Evolutionary conservation across 352 stramenopile species (phyloP).

Genomic region (Globisporangium nunn): DNA sequence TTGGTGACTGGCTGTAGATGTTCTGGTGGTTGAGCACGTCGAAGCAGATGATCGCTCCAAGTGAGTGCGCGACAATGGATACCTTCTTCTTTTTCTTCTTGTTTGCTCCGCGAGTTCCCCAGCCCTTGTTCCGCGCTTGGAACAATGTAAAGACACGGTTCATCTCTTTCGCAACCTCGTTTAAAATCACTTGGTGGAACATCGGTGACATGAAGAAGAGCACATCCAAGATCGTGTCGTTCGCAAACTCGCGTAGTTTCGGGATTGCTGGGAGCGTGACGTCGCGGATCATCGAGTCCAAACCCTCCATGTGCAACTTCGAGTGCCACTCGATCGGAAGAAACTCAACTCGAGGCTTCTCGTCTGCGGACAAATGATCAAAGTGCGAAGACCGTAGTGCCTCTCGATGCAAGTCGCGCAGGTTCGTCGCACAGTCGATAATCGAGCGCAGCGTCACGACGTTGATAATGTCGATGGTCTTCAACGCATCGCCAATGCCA

Average conservation of each 20-base stretch:
- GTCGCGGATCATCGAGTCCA: conserved; percentile 63
- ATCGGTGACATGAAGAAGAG: conserved; percentile 91
- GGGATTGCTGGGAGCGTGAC: conserved; percentile 85
- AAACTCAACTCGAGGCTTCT: conserved; percentile 54
- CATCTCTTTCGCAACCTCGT: conserved; percentile 89
- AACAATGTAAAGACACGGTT: conserved; percentile 85
- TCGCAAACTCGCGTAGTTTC: conserved; percentile 88
- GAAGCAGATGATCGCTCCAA: conserved; percentile 90
- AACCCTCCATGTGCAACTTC: conserved; percentile 73
- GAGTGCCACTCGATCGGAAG: conserved; percentile 85
- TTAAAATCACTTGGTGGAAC: conserved; percentile 89
- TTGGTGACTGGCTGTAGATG: conserved; percentile 27
- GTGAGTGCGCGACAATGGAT: conserved; percentile 82
- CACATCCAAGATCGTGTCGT: conserved; percentile 90
- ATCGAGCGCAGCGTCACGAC: conserved; percentile 78
- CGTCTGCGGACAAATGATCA: conserved; percentile 28
- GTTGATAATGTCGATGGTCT: conserved; percentile 83
- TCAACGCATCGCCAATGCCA: conserved; percentile 85
- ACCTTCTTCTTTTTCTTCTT: conserved; percentile 56
- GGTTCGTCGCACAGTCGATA: conserved; percentile 68
- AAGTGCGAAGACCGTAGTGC: conserved; percentile 66
- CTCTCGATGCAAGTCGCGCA: conserved; percentile 60
- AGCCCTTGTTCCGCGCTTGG: conserved; percentile 47
- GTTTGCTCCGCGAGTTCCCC: conserved; percentile 16
- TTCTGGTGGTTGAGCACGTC: conserved; percentile 84